Conservation (phyloP, 2,329 filamentous ascomycete species). For the Penicillium sp. region DNA sequence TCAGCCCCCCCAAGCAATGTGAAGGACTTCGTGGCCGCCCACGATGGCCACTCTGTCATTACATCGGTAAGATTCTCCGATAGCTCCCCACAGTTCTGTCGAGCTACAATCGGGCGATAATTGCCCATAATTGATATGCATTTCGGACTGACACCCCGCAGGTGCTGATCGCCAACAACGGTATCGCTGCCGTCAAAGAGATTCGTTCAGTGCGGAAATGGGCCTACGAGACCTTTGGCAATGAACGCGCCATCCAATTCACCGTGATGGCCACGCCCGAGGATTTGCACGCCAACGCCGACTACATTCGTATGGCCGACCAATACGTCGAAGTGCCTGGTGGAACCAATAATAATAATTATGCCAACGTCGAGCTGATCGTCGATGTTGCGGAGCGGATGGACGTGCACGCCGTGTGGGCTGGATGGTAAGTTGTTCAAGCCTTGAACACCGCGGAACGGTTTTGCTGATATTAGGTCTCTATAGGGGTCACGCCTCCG, state of each 20-base stretch:
- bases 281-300: conserved; percentile 94
- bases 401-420: conserved; percentile 98
- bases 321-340: conserved; percentile 99
- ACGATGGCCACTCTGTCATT: conserved; percentile 97
- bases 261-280: conserved; percentile 99
- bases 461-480: neutral
- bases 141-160: conserved; percentile 42
- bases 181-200: conserved; percentile 98
- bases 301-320: conserved; percentile 99
- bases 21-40: conserved; percentile 89
- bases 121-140: neutral
- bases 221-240: conserved; percentile 99
- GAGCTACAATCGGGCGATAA: neutral
- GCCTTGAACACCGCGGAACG: neutral
- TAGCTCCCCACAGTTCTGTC: neutral
- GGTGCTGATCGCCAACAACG: conserved; percentile 99
- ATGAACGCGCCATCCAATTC: conserved; percentile 97
- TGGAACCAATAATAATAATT: conserved; percentile 99
- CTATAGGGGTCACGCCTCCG: conserved; percentile 88
- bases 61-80: conserved; percentile 71
- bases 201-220: conserved; percentile 99
- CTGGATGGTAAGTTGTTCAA: conserved; percentile 74
- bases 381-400: conserved; percentile 98
- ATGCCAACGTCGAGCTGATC: conserved; percentile 98
- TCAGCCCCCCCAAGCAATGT: conserved; percentile 82